Base-by-base conservation (phyloP, 164 flowering plant species). In the Dillenia suffruticosa region DNA sequence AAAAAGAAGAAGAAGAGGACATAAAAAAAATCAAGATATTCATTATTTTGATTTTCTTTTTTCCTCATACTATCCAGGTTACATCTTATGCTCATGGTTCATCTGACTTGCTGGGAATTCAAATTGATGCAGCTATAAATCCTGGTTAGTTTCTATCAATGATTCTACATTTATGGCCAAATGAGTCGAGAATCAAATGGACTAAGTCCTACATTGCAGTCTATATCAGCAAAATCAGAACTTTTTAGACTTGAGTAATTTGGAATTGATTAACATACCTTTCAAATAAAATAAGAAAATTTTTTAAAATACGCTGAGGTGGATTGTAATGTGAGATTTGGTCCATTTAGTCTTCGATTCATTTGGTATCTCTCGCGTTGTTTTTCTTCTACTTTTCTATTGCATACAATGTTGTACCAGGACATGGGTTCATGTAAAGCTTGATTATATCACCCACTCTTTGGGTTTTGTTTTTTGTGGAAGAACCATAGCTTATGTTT, bases 81-180 rank as follows among this genome's bases (percentile, higher is more conserved):
- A 95, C 99, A 60, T 90, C 97, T 52, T 95, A 95, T 77, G 94
- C 96, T 51, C 97, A 92, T 76, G 99, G 97, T 14, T 83, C 94
- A 58, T 84, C 92, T 69, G 97, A 95, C 57, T 83, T 95, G 72
- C 79, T 95, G 63, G 96, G 99, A 12, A 90, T 92, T 80, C 99
- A 95, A 78, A 95, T 95, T 77, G 99, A 95, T 80, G 99, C 99
- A 12, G 99, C 99, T 69, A 84, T 92, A 63, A 95, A 95, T 83
- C 97, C 99, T 73, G 99, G 99, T 92, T 62, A 65, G 87, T 77
- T 32, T 32, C 40, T 32, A 4, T 32, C 40, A 32, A 32, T 32
- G 40, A 32, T 32, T 32, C 40, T 32, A 32, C 40, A 32, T 32
- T 6, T 4, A 4, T 32, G 6, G 40, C 40, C 40, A 32, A 32